phyloP scores from a whole-genome alignment of 345 rosid genomes.

The Dipteronia sinensis region DNA sequence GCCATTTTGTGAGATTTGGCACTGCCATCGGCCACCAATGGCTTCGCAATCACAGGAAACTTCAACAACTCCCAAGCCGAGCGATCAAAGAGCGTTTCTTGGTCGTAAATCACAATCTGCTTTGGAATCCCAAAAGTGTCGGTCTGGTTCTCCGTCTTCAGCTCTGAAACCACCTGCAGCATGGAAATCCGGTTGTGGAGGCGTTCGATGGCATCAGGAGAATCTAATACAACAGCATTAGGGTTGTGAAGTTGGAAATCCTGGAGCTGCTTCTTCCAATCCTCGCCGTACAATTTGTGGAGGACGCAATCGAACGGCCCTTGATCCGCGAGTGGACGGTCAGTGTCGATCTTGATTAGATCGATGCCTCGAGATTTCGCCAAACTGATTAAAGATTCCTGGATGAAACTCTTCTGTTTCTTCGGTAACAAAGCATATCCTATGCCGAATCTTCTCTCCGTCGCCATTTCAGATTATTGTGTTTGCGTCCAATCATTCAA shows the following conservation, averaged over 20 bases:
- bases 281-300: conserved; percentile 58
- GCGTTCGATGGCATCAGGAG: conserved; percentile 49
- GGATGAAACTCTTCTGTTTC: conserved; percentile 57
- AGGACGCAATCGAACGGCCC: conserved; percentile 62
- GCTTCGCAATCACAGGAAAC: conserved; percentile 69
- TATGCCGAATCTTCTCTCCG: conserved; percentile 39
- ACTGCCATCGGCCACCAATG: conserved; percentile 60
- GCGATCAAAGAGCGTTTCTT: conserved; percentile 41
- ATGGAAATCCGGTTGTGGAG: conserved; percentile 59
- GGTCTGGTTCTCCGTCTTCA: conserved; percentile 35
- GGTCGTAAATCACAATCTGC: conserved; percentile 58
- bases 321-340: conserved; percentile 45
- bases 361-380: conserved; percentile 49
- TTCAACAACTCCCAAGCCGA: conserved; percentile 42
- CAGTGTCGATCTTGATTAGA: conserved; percentile 43
- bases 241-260: conserved; percentile 39
- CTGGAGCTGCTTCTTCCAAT: conserved; percentile 46
- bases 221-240: conserved; percentile 41
- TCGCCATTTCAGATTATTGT: conserved; percentile 36
- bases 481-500: neutral
- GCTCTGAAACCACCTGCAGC: conserved; percentile 58
- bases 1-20: conserved; percentile 62
- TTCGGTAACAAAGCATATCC: conserved; percentile 62
- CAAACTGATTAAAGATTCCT: conserved; percentile 37
- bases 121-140: conserved; percentile 54